These are phyloP conservation scores for Plasmodium berghei DNA, from an alignment of 169 alveolate genomes.

Conservation along the genomic window DNA sequence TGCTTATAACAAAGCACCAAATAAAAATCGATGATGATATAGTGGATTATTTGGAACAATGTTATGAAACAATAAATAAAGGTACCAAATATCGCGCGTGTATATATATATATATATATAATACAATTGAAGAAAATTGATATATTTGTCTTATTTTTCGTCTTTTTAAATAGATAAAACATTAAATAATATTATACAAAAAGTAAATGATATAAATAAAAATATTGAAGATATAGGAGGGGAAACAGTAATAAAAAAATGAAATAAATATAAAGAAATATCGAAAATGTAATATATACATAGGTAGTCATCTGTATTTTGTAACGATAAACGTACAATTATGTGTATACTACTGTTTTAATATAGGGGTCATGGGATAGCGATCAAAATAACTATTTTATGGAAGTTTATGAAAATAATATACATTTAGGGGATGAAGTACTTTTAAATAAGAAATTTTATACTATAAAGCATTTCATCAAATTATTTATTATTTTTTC, in stretches of 20 bases:
- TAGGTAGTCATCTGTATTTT: too few species aligned
- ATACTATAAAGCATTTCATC: background rate
- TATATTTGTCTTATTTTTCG: slow-evolving; percentile 1
- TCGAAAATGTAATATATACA: too few species aligned
- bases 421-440: slow-evolving; percentile 47
- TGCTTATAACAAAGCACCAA: slow-evolving; percentile 32
- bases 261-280: background rate
- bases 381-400: slow-evolving; percentile 64
- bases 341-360: background rate
- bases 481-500: too few species aligned
- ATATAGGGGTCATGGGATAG: slow-evolving; percentile 54
- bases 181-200: slow-evolving; percentile 18
- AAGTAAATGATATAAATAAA: slow-evolving; percentile 27
- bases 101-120: too few species aligned
- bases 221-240: slow-evolving; percentile 53
- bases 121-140: too few species aligned
- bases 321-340: too few species aligned
- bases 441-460: background rate
- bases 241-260: slow-evolving; percentile 37
- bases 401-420: slow-evolving; percentile 46
- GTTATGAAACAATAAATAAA: slow-evolving; percentile 22
- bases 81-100: slow-evolving; percentile 1
- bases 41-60: slow-evolving; percentile 37
- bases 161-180: slow-evolving; percentile 28
- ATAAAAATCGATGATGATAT: slow-evolving; percentile 15